A percentile compares a stretch with the other conserved stretches of the same genome.
Evolutionary conservation across 805 yeast genomes (phyloP).

Genomic region (Cyberlindnera maritima): DNA sequence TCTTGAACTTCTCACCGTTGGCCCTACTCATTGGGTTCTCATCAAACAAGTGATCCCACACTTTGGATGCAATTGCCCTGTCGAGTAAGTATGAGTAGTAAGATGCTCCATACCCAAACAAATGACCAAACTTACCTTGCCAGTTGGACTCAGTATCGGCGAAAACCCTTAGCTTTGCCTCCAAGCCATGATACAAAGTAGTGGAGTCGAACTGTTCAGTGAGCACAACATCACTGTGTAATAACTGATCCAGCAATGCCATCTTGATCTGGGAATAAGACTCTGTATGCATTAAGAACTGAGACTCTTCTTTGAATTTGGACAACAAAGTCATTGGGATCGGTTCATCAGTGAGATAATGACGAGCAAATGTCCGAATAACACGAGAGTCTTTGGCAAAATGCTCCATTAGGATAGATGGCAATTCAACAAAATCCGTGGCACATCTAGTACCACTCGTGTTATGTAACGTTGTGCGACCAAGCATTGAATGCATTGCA

Average conservation of each 20-base stretch:
- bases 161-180: conserved; percentile 54
- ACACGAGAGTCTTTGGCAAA: conserved; percentile 84
- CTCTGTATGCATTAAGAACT: conserved; percentile 64
- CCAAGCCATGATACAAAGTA: conserved; percentile 63
- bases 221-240: conserved; percentile 50
- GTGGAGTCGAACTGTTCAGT: conserved; percentile 52
- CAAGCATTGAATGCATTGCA: conserved; percentile 97
- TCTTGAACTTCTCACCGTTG: conserved; percentile 75
- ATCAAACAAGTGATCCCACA: conserved; percentile 74
- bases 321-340: conserved; percentile 50
- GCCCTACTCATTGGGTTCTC: conserved; percentile 65
- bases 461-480: conserved; percentile 85
- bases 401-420: conserved; percentile 94
- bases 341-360: conserved; percentile 57
- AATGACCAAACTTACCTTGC: conserved; percentile 94
- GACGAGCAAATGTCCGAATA: conserved; percentile 66
- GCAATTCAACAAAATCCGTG: conserved; percentile 94
- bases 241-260: conserved; percentile 82
- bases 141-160: conserved; percentile 73
- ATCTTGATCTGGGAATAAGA: conserved; percentile 83
- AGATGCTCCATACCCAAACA: conserved; percentile 90
- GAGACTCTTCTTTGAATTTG: conserved; percentile 48
- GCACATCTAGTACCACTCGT: conserved; percentile 94
- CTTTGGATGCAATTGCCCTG: conserved; percentile 83
- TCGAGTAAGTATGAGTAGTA: conserved; percentile 91